A percentile compares a stretch with the other conserved stretches of the same genome.
phyloP scores from a whole-genome alignment of 768 basidiomycete genomes.

The Lactifluus pinguis region DNA sequence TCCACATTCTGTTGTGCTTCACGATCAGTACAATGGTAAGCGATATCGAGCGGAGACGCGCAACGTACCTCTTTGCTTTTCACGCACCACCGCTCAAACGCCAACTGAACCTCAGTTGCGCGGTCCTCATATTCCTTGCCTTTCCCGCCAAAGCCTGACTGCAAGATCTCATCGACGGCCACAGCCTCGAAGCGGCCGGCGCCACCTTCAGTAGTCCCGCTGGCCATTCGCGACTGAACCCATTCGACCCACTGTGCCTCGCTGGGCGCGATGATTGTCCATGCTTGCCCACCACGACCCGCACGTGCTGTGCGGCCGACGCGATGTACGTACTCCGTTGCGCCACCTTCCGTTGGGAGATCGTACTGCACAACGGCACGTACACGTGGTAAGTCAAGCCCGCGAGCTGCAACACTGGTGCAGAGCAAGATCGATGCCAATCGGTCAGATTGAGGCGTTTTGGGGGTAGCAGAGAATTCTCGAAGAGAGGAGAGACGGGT shows the following conservation, averaged over 20 bases:
- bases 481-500: slow-evolving; percentile 77
- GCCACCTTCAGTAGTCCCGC: slow-evolving; percentile 31
- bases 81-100: slow-evolving; percentile 92
- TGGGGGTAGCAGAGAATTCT: slow-evolving; percentile 52
- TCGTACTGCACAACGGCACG: slow-evolving; percentile 94
- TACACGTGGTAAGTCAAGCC: slow-evolving; percentile 91
- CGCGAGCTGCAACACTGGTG: slow-evolving; percentile 97
- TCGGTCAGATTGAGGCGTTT: slow-evolving; percentile 23
- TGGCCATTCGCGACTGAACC: slow-evolving; percentile 78
- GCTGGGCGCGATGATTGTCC: slow-evolving; percentile 83
- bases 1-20: slow-evolving; percentile 50
- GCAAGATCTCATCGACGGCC: slow-evolving; percentile 61
- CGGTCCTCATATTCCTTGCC: slow-evolving; percentile 74
- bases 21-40: not conserved
- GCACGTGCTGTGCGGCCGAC: slow-evolving; percentile 96
- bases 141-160: slow-evolving; percentile 79
- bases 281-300: slow-evolving; percentile 91
- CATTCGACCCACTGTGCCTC: slow-evolving; percentile 87
- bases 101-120: slow-evolving; percentile 92
- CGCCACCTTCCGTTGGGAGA: slow-evolving; percentile 93
- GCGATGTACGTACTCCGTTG: slow-evolving; percentile 93
- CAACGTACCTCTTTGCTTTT: slow-evolving; percentile 49
- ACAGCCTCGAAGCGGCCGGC: slow-evolving; percentile 48
- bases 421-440: slow-evolving; percentile 75
- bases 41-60: not conserved